Conservation (phyloP, 2,329 filamentous ascomycete species). For the Trichoderma sp. region DNA sequence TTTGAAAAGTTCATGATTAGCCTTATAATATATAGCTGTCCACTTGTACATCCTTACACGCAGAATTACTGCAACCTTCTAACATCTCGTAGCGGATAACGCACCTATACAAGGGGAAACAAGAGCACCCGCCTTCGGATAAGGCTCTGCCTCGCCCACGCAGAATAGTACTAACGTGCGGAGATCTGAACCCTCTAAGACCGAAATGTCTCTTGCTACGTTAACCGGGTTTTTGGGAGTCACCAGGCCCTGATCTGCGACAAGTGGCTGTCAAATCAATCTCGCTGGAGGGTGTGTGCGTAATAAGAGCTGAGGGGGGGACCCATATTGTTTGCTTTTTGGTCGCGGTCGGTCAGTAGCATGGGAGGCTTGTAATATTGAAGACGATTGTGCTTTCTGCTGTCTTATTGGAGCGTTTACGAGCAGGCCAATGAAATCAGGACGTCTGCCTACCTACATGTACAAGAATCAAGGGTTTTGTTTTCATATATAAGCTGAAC, state of each 20-base stretch:
- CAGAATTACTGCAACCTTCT: neutral
- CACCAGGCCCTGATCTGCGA: neutral
- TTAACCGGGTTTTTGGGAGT: neutral
- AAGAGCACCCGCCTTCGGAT: neutral
- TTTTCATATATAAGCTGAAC: neutral
- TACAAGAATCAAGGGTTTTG: no score
- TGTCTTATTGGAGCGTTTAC: neutral
- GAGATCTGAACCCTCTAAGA: neutral
- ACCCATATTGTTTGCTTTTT: neutral
- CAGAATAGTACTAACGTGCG: neutral
- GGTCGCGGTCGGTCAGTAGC: neutral
- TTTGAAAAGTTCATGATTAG: no score
- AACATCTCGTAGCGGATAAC: neutral
- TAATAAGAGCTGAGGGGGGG: neutral
- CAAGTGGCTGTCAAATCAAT: neutral
- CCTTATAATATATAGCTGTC: no score
- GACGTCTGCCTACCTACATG: neutral
- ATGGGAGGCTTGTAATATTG: neutral
- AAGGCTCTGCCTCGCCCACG: neutral
- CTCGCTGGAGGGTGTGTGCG: neutral
- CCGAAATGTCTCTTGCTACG: neutral
- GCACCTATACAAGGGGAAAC: neutral
- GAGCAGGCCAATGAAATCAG: neutral
- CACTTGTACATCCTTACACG: neutral
- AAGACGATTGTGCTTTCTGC: neutral